A percentile compares a stretch with the other conserved stretches of the same genome.
Conservation (phyloP, 129 eudicot species). For the Ambrosia artemisiifolia region DNA sequence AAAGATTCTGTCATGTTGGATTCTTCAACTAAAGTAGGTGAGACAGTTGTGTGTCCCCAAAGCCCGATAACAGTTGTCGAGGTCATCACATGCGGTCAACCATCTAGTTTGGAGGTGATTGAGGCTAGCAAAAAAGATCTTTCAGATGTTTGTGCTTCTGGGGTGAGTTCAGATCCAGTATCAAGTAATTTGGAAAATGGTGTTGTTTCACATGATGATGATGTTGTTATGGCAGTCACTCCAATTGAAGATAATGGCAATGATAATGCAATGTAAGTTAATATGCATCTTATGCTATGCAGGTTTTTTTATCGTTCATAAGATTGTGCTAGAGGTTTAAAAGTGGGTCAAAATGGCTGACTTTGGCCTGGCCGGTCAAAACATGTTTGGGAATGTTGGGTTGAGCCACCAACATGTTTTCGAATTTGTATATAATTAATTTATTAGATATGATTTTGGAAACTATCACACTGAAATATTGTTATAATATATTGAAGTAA, state of each 20-base stretch:
- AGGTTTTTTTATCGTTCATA: not conserved
- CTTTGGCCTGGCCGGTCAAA: not conserved
- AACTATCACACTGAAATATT: not conserved
- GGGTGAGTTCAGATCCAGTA: conserved; percentile 26
- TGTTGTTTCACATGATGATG: conserved; percentile 23
- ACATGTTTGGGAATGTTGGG: not conserved
- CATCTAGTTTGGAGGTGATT: conserved; percentile 17
- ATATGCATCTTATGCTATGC: not conserved
- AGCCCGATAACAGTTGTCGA: not conserved
- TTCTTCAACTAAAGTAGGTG: conserved; percentile 16
- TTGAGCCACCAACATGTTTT: not conserved
- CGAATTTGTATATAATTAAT: not conserved
- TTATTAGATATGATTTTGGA: not conserved
- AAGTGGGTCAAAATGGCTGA: not conserved
- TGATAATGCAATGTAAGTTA: conserved; percentile 14
- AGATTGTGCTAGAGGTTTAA: not conserved
- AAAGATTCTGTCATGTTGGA: conserved; percentile 20
- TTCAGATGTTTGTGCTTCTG: conserved; percentile 16
- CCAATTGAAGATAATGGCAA: conserved; percentile 26
- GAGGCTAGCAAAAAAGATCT: conserved; percentile 28
- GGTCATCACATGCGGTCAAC: not conserved
- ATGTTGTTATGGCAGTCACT: conserved; percentile 26
- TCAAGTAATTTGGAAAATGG: conserved; percentile 28
- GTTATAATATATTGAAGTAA: not conserved
- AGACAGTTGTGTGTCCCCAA: conserved; percentile 17